These are phyloP conservation scores for Symbiotaphrina buchneri DNA, from an alignment of 495 filamentous ascomycete genomes.

Conservation along the genomic window DNA sequence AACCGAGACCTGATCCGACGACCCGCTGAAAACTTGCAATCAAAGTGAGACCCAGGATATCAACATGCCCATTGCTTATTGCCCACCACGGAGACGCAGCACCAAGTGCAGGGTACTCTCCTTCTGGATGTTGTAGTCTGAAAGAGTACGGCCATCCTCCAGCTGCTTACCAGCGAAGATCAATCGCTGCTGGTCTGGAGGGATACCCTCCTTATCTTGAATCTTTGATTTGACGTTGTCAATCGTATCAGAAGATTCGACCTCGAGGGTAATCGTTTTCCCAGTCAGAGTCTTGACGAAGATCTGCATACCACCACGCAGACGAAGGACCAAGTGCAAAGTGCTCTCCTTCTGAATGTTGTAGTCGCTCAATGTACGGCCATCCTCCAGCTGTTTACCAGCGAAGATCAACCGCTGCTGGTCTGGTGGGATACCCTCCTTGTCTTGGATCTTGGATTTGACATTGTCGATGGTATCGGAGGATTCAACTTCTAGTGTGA, in stretches of 20 bases:
- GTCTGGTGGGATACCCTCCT: slow-evolving; percentile 78
- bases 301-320: slow-evolving; percentile 66
- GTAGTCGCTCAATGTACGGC: slow-evolving; percentile 66
- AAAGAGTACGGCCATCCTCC: slow-evolving; percentile 65
- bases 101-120: slow-evolving; percentile 77
- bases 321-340: slow-evolving; percentile 67
- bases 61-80: no score
- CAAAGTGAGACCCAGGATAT: background rate
- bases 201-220: slow-evolving; percentile 82
- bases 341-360: slow-evolving; percentile 91
- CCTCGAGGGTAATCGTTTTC: slow-evolving; percentile 82
- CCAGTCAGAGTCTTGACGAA: slow-evolving; percentile 88
- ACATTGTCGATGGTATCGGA: slow-evolving; percentile 89
- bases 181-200: slow-evolving; percentile 71
- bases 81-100: slow-evolving; percentile 68
- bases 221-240: slow-evolving; percentile 90
- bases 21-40: background rate
- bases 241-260: slow-evolving; percentile 76
- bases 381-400: slow-evolving; percentile 80
- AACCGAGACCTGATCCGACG: no score
- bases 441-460: slow-evolving; percentile 82
- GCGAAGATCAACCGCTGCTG: slow-evolving; percentile 82
- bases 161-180: slow-evolving; percentile 87
- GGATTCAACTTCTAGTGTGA: slow-evolving; percentile 73
- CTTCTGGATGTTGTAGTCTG: slow-evolving; percentile 91